Evolutionary conservation across 306 rosid genomes (phyloP).

Genomic region (Dryas drummondii): DNA sequence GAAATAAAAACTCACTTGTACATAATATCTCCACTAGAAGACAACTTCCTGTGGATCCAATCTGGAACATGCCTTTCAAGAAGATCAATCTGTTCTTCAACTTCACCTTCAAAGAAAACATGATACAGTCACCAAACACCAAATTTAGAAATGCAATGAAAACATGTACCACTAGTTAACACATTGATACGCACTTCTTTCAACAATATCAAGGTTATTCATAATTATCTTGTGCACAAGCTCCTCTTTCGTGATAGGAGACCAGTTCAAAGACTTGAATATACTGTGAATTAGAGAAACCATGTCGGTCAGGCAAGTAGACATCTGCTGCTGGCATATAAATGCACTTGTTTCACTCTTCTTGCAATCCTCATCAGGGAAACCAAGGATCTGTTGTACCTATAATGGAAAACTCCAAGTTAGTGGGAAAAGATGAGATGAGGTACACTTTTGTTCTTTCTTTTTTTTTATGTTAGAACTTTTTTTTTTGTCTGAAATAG

Average conservation of each 20-base stretch:
- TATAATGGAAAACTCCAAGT: conserved; percentile 17
- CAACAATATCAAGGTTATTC: conserved; percentile 50
- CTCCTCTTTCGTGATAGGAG: conserved; percentile 66
- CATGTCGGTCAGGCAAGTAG: conserved; percentile 42
- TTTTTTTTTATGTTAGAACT: too few relatives aligned
- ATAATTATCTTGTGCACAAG: conserved; percentile 64
- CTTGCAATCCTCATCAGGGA: conserved; percentile 25
- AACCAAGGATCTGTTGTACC: conserved; percentile 33
- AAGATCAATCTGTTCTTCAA: conserved; percentile 51
- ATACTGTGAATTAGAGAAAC: conserved; percentile 54
- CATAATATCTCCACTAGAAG: conserved; percentile 46
- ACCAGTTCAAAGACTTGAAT: conserved; percentile 47
- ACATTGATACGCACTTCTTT: conserved; percentile 46
- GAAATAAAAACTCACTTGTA: conserved; percentile 39
- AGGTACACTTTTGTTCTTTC: too few relatives aligned
- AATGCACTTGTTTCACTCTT: conserved; percentile 27
- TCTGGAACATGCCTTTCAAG: conserved; percentile 56
- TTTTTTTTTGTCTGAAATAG: too few relatives aligned
- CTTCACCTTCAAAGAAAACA: conserved; percentile 49
- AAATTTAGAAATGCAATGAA: conserved; percentile 15
- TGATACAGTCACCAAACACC: conserved; percentile 22
- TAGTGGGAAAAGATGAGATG: background rate
- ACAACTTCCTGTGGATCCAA: conserved; percentile 51
- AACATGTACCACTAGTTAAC: conserved; percentile 12
- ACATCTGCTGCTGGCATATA: background rate